These are phyloP conservation scores for Fusarium haematococcum DNA, from an alignment of 2,329 filamentous ascomycete species.

Conservation along the genomic window DNA sequence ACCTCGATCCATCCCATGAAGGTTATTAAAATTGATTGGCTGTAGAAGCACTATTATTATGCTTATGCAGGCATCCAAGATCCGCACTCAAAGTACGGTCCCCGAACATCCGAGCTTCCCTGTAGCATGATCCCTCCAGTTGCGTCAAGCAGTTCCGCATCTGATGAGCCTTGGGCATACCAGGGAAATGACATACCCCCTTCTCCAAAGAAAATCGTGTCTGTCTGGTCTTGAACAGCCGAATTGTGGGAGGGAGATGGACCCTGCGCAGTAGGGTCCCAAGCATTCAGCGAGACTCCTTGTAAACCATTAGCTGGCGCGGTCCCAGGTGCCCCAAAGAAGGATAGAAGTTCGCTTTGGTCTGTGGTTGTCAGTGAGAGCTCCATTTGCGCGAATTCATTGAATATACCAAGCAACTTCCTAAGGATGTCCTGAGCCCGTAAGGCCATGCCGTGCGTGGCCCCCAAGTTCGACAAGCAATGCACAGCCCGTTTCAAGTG, in stretches of 20 bases:
- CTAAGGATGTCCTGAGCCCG: conserved; percentile 20
- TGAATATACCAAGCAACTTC: conserved; percentile 16
- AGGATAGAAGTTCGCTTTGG: neutral
- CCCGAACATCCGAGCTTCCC: conserved; percentile 5
- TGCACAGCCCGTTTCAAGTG: conserved; percentile 16
- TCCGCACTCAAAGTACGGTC: conserved; percentile 3
- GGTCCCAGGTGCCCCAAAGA: neutral
- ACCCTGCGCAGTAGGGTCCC: neutral
- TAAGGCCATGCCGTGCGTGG: conserved; percentile 17
- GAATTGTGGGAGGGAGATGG: neutral
- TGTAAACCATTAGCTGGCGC: neutral
- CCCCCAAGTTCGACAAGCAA: conserved; percentile 13
- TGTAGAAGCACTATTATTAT: neutral
- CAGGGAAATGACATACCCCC: conserved; percentile 4
- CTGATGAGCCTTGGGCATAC: conserved; percentile 5
- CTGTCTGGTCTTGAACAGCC: neutral
- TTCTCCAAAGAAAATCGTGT: conserved; percentile 6
- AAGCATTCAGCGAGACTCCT: neutral
- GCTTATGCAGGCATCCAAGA: neutral
- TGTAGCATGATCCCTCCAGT: conserved; percentile 15
- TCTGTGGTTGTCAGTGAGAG: neutral
- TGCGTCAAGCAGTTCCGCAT: conserved; percentile 13
- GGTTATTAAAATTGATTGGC: neutral
- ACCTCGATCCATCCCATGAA: neutral
- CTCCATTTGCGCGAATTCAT: neutral